Base-by-base conservation (phyloP, 768 basidiomycete species). In the Termitomyces sp. region DNA sequence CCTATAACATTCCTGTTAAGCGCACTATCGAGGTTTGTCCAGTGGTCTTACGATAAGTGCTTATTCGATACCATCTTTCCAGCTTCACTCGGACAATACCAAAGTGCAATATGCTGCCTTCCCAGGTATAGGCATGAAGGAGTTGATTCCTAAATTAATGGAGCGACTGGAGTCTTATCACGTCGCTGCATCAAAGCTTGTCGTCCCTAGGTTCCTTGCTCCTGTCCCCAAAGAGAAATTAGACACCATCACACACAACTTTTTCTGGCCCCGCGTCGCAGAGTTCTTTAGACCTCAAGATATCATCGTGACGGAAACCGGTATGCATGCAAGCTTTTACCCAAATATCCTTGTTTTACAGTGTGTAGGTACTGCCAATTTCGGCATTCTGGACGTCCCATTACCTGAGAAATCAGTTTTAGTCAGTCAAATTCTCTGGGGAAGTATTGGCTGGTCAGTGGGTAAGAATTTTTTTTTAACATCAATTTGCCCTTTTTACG, bases 361-460 rank as follows among this genome's bases (percentile, higher is more conserved):
- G 34, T 34, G 8, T 42, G 42, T 46, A 82, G 84, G 88, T 4
- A 95, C 93, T 0, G 85, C 91, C 13, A 87, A 79, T 60, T 97
- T 96, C 68, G 95, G 95, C 45, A 82, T 96, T 47, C 69, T 94
- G 40, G 91, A 92, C 59, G 80, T 93, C 32, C 85, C 87, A 1
- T 73, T 96, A 12, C 95, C 95, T 0, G 77, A 83, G n/a, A 78
- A 83, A 45, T 75, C 86, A 0, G 70, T 85, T 5, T 84, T 88
- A 57, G 59, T 93, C 39, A 83, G 80, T 59, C 93, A 95, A 72
- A 84, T 96, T 51, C 73, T 97, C 5, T 97, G 91, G 87, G 95
- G 95, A 50, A 88, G 88, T 58, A 97, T 98, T 63, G 95, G 95
- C 0, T 97, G 89, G 88, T 85, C 88, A 18, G 84, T 89, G 40